Evolutionary conservation across 441 rosid genomes (phyloP), one percentile per base, ranked within the genome.

Genomic region (Brassica balearica): DNA sequence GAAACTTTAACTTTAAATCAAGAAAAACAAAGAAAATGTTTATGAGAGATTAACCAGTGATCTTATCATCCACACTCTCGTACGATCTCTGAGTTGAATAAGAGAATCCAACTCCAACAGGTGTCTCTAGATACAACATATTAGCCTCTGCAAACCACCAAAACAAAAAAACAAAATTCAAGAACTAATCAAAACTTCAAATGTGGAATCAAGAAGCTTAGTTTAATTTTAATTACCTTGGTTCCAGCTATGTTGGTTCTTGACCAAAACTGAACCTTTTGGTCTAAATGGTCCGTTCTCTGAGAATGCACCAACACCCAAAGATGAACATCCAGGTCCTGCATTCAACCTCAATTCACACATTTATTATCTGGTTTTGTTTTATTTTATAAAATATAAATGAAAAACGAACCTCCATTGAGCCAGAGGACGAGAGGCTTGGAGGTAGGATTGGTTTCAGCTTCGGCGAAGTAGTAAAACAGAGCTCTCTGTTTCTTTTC

Each of bases 251-350:
- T 86, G 89, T 2, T 83, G 88, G 74, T 95, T 95, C 84, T 82
- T 91, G 73, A 90, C 90, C 73, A 95, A 85, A 34, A 71, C 82
- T 17, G 83, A 61, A 14, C 97, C 94, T 58, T 91, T 88, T 10
- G 99, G 99, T 84, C 99, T 91, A 75, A 95, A 95, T 6, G 98
- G 99, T 3, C 99, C 99, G 65, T 93, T 92, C 71, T 93, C 99
- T 34, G 96, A 91, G 77, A 95, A 95, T 74, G 96, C 99, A 55
- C 99, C 99, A 68, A 92, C 97, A 29, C 99, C 99, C 61, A 95
- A 72, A 68, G 98, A 93, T 72, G 99, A 95, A 67, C 99, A 95
- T 14, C 98, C 99, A 20, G 96, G 97, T 72, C 98, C 99, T 95
- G 85, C 70, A 82, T 75, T 55, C 4, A 14, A 29, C 5, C 22